Evolutionary conservation across 495 filamentous ascomycete species (phyloP).

Genomic region (Durotheca rogersii): DNA sequence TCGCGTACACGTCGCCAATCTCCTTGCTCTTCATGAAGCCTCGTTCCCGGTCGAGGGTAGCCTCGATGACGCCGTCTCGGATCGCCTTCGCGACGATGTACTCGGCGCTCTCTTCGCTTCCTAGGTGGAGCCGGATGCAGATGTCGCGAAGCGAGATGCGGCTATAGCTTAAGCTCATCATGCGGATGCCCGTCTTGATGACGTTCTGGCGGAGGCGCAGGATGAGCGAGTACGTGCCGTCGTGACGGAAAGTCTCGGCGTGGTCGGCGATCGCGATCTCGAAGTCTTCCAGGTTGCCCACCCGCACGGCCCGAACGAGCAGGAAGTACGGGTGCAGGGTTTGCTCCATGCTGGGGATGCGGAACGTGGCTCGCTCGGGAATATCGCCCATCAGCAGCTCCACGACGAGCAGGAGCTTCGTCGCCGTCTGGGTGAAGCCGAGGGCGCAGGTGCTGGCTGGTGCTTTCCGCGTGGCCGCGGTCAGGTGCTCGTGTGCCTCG

Average conservation of each 20-base stretch:
- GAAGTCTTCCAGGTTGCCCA: constrained; percentile 91
- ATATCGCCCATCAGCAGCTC: constrained; percentile 99
- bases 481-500: constrained; percentile 91
- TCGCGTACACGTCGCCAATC: constrained; percentile 90
- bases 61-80: constrained; percentile 96
- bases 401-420: constrained; percentile 90
- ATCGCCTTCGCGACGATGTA: constrained; percentile 99
- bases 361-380: constrained; percentile 90
- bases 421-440: constrained; percentile 93
- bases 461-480: constrained; percentile 89
- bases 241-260: constrained; percentile 80
- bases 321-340: constrained; percentile 88
- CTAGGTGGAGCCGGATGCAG: constrained; percentile 88
- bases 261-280: constrained; percentile 77
- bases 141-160: constrained; percentile 97
- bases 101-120: constrained; percentile 92
- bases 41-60: constrained; percentile 86
- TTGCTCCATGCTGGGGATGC: constrained; percentile 77
- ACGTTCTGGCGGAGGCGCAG: constrained; percentile 94
- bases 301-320: constrained; percentile 90
- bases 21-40: constrained; percentile 99
- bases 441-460: constrained; percentile 84
- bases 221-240: constrained; percentile 94
- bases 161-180: constrained; percentile 98
- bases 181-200: constrained; percentile 98